These are phyloP conservation scores for Tolypocladium sp. DNA, from an alignment of 2,329 filamentous ascomycete species.

Conservation along the genomic window DNA sequence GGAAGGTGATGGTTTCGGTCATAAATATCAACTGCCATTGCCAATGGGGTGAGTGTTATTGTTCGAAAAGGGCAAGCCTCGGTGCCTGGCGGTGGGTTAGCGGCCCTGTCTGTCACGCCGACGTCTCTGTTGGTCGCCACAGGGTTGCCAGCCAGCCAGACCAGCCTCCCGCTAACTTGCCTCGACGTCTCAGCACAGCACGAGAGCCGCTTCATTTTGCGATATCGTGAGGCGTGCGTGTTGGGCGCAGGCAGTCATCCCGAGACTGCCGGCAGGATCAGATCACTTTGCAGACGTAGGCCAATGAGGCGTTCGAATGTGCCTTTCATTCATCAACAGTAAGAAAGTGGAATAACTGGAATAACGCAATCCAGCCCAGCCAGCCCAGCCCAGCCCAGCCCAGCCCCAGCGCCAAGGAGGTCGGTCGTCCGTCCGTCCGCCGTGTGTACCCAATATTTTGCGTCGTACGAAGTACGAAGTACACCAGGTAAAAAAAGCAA, in stretches of 20 bases:
- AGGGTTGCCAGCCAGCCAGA: not conserved
- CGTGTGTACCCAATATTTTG: not conserved
- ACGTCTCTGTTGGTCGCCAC: not conserved
- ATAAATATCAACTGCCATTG: not conserved
- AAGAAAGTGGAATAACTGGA: not conserved
- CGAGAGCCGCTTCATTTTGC: not conserved
- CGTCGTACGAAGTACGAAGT: not conserved
- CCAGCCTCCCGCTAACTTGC: not conserved
- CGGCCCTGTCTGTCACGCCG: not conserved
- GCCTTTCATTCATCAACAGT: not conserved
- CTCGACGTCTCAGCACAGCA: not conserved
- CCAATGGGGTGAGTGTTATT: not conserved
- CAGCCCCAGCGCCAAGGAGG: not conserved
- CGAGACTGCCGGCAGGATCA: not conserved
- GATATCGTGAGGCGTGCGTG: not conserved
- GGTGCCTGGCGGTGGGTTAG: not conserved
- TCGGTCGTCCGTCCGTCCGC: not conserved
- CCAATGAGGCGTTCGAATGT: not conserved
- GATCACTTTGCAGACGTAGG: not conserved
- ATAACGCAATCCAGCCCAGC: not conserved
- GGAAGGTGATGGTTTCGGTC: not conserved
- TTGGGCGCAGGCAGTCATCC: not conserved
- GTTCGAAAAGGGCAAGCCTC: not conserved
- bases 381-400: not conserved
- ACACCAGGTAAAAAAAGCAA: not conserved